phyloP scores from a whole-genome alignment of 805 yeast species.

The Saturnispora mendoncae region DNA sequence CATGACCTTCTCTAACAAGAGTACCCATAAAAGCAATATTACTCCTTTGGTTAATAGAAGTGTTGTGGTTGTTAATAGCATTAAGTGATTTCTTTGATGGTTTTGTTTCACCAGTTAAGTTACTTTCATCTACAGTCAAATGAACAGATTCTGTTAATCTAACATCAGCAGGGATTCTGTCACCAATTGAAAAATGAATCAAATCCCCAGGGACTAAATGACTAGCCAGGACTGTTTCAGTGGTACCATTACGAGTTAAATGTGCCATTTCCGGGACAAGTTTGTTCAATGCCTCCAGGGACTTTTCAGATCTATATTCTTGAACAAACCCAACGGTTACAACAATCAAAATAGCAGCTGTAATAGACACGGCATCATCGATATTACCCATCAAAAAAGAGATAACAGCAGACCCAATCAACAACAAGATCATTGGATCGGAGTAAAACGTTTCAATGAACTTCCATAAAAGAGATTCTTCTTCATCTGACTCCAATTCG shows the following conservation, averaged over 20 bases:
- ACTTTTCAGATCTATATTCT: constrained; percentile 91
- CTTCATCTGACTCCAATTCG: constrained; percentile 69
- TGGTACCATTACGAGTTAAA: constrained; percentile 70
- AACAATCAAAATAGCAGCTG: constrained; percentile 85
- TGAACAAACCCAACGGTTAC: constrained; percentile 97
- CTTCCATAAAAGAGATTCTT: constrained; percentile 61
- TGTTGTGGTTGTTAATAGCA: constrained; percentile 26
- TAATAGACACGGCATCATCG: constrained; percentile 91
- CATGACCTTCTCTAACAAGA: constrained; percentile 91
- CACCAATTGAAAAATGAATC: constrained; percentile 85
- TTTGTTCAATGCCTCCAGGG: constrained; percentile 84
- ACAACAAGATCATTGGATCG: constrained; percentile 80
- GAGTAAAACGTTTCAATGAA: constrained; percentile 76
- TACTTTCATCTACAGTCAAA: constrained; percentile 83
- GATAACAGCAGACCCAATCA: constrained; percentile 83
- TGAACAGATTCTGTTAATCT: constrained; percentile 73
- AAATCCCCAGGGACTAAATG: constrained; percentile 93
- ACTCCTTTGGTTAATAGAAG: constrained; percentile 46
- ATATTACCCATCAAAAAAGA: constrained; percentile 91
- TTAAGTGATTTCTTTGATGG: constrained; percentile 67
- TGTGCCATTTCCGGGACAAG: constrained; percentile 97
- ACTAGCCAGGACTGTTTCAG: constrained; percentile 77
- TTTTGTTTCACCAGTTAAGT: constrained; percentile 88
- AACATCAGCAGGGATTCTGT: constrained; percentile 92
- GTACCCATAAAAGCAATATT: constrained; percentile 96